A percentile compares a stretch with the other conserved stretches of the same genome.
Evolutionary conservation across 2,329 filamentous ascomycete species (phyloP).

Genomic region (Chaetomium globosum): DNA sequence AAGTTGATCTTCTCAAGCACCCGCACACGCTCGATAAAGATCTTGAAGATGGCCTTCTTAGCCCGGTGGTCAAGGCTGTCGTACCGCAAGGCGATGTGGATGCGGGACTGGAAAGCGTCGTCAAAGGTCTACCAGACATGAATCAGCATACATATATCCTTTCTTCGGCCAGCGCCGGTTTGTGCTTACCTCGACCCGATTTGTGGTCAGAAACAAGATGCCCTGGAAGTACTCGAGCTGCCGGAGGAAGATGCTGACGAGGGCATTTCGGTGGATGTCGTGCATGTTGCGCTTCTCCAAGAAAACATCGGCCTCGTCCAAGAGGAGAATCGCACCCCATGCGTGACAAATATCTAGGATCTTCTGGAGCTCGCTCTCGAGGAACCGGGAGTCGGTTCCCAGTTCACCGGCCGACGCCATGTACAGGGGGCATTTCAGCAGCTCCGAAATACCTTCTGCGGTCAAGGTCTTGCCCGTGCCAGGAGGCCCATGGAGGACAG

Average conservation of each 20-base stretch:
- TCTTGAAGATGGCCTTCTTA: conserved; percentile 77
- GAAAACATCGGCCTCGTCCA: conserved; percentile 86
- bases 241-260: conserved; percentile 84
- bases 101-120: conserved; percentile 84
- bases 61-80: conserved; percentile 72
- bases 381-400: conserved; percentile 71
- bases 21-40: conserved; percentile 76
- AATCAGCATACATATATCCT: not conserved
- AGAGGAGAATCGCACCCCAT: conserved; percentile 81
- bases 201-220: conserved; percentile 86
- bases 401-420: conserved; percentile 82
- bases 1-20: conserved; percentile 63
- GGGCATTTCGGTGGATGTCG: conserved; percentile 80
- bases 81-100: conserved; percentile 83
- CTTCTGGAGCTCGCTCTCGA: conserved; percentile 78
- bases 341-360: conserved; percentile 83
- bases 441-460: conserved; percentile 81
- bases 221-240: conserved; percentile 91
- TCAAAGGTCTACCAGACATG: conserved; percentile 69
- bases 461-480: conserved; percentile 89
- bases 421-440: conserved; percentile 79
- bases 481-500: conserved; percentile 79
- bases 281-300: conserved; percentile 80
- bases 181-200: conserved; percentile 67
- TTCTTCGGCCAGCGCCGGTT: not conserved